Evolutionary conservation across 306 rosid genomes (phyloP), one percentile per base, ranked within the genome.

Genomic region (Trifolium repens): DNA sequence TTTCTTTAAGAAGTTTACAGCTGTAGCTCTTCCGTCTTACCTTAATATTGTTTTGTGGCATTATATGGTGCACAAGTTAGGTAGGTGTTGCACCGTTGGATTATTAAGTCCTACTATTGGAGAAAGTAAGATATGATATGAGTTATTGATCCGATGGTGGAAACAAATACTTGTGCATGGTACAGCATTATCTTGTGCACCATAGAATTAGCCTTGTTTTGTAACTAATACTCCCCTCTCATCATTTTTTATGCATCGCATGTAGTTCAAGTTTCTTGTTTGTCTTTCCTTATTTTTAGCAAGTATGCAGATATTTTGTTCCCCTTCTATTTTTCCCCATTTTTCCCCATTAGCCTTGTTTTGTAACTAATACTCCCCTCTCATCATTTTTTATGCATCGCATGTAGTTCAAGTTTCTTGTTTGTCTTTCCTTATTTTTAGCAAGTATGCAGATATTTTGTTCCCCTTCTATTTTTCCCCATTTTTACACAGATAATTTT

Each of bases 211-310:
- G 39, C 39, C 10, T 39, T 39, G 42, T 39, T 8, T 39, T 39
- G 42, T 39, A 19, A 13, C 39, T 14, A 32, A 7, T 60, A 60
- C 67, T 32, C 8, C 26, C 11, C 37, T 40, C 4, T 60, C 67
- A 8, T 13, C 9, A 59, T 60, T 60, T 8, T 60, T 30, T 9
- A 32, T 60, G 43, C 67, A 14, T 60, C 43, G 1, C 42, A 30
- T 17, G 19, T 27, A 7, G 67, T 13, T 60, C 67, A 32, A 32
- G 10, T 60, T 40, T 60, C 22, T 13, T 12, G 42, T 7, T 32
- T 60, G 37, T 60, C 43, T 32, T 60, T 60, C 19, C 22, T 61
- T 61, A 7, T 32, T 61, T 61, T 61, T 32, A 61, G 43, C 67
- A 61, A 30, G 67, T 32, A 30, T 14, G 67, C 10, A 2, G 67